These are phyloP conservation scores for Dichomitus squalens DNA, from an alignment of 1,284 basidiomycete species.

Conservation along the genomic window DNA sequence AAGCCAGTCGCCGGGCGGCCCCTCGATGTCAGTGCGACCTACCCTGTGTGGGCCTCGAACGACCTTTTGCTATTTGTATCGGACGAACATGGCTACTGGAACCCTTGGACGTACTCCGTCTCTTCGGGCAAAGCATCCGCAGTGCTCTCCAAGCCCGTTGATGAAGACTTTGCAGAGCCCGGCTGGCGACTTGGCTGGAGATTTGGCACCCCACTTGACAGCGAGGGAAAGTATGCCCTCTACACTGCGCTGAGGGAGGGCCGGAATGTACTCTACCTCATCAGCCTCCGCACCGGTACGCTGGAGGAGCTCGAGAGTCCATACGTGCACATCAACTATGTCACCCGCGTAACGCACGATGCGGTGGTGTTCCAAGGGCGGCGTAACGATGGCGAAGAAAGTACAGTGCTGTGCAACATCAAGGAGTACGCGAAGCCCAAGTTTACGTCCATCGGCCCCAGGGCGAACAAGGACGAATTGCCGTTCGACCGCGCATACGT, in stretches of 20 bases:
- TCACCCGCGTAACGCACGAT: conserved; percentile 41
- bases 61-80: conserved; percentile 66
- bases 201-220: conserved; percentile 53
- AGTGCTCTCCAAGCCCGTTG: conserved; percentile 47
- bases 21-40: conserved; percentile 49
- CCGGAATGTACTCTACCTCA: conserved; percentile 49
- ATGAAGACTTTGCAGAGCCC: conserved; percentile 62
- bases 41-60: conserved; percentile 62
- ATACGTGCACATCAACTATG: conserved; percentile 45
- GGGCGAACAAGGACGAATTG: conserved; percentile 21
- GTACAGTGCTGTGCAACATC: conserved; percentile 42
- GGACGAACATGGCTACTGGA: conserved; percentile 71
- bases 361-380: conserved; percentile 49
- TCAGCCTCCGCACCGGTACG: conserved; percentile 42
- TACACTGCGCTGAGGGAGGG: conserved; percentile 56
- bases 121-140: conserved; percentile 38
- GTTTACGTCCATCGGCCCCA: conserved; percentile 36
- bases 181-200: conserved; percentile 56
- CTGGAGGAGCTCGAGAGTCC: conserved; percentile 41
- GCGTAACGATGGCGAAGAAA: conserved; percentile 41
- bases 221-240: conserved; percentile 41
- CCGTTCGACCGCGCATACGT: conserved; percentile 38
- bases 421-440: conserved; percentile 27
- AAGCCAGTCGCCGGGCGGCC: conserved; percentile 50
- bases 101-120: conserved; percentile 61